A percentile compares a stretch with the other conserved stretches of the same genome.
Conservation (phyloP, 164 flowering plant genomes). For the Kalanchoe fedtschenkoi region DNA sequence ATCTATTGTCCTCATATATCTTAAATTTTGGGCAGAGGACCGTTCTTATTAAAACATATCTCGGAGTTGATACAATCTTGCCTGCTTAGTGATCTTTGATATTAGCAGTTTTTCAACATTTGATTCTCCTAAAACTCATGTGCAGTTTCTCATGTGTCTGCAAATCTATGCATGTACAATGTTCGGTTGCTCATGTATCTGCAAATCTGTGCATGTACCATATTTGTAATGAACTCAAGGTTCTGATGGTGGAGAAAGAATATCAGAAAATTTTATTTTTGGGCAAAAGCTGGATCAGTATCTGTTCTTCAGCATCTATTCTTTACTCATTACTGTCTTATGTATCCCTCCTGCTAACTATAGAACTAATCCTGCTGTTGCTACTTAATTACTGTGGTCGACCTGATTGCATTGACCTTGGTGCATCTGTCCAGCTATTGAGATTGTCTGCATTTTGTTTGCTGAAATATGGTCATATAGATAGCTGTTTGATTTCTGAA, state of each 20-base stretch:
- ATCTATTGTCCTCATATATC: no score
- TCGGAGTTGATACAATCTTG: neutral
- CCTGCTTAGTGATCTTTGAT: neutral
- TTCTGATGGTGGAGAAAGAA: neutral
- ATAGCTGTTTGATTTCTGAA: no score
- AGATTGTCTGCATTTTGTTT: neutral
- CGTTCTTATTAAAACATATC: no score
- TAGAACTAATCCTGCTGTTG: neutral
- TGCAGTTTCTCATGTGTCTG: neutral
- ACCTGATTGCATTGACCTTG: neutral
- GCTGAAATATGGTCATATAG: neutral
- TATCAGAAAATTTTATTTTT: neutral
- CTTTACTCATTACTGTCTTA: neutral
- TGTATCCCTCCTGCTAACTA: neutral
- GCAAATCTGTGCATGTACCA: neutral
- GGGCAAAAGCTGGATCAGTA: neutral
- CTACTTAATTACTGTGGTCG: neutral
- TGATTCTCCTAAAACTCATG: neutral
- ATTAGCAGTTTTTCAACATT: neutral
- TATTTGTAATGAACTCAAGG: neutral
- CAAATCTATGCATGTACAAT: no score
- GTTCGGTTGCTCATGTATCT: neutral
- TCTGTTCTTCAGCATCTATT: constrained; percentile 1
- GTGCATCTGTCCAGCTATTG: neutral
- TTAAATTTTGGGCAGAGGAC: no score